Evolutionary conservation across 495 filamentous ascomycete species (phyloP).

Genomic region (Neurospora sp.): DNA sequence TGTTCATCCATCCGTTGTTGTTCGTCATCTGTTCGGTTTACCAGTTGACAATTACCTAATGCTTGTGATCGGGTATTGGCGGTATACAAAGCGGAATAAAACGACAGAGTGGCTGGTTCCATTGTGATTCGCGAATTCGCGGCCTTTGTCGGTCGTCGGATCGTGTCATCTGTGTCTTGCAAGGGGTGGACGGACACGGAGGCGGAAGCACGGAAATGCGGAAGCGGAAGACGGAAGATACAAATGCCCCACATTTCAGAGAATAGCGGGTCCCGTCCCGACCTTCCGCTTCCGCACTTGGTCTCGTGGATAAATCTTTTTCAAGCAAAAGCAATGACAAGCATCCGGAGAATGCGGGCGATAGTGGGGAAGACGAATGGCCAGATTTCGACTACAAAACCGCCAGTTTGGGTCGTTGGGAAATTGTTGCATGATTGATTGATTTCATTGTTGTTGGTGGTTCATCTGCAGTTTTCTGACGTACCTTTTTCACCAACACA

Average conservation of each 20-base stretch:
- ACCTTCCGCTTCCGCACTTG: not conserved
- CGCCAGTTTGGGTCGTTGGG: not conserved
- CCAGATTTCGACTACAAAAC: not conserved
- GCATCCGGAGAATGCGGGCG: not conserved
- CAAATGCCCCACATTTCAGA: not conserved
- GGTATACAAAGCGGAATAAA: not conserved
- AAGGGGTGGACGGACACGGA: not conserved
- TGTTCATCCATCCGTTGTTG: not conserved
- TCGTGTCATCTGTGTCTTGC: not conserved
- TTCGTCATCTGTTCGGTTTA: not conserved
- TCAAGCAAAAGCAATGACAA: not conserved
- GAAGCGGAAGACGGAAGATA: constrained; percentile 10
- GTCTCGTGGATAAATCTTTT: not conserved
- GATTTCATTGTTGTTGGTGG: not conserved
- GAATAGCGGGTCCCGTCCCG: not conserved
- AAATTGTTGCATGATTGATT: not conserved
- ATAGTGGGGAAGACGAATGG: not conserved
- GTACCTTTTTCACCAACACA: not conserved
- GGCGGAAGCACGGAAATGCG: constrained; percentile 2
- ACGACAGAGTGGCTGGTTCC: not conserved
- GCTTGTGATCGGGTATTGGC: not conserved
- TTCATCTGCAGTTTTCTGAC: not conserved
- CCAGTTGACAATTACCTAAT: not conserved
- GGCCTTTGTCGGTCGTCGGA: not conserved
- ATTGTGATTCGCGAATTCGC: not conserved